Percentiles rank a stretch among this genome's conserved stretches.
These are phyloP conservation scores for Alnus rubra DNA, from an alignment of 306 rosid species.

Conservation along the genomic window DNA sequence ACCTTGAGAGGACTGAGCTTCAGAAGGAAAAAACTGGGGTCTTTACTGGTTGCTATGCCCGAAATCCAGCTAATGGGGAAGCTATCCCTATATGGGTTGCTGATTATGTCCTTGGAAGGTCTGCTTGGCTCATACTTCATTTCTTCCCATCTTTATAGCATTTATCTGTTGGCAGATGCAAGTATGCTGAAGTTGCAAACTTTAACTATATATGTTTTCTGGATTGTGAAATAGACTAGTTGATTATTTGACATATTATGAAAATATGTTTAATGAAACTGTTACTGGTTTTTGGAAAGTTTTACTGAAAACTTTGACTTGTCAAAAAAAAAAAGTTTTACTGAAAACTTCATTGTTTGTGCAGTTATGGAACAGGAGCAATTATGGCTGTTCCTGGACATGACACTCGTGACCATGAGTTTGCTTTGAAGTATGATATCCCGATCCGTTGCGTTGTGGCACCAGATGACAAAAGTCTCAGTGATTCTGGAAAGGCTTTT, in stretches of 20 bases:
- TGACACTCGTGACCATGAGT: constrained; percentile 87
- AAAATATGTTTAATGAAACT: constrained; percentile 18
- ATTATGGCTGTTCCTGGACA: constrained; percentile 99
- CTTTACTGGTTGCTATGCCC: constrained; percentile 87
- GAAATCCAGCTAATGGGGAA: constrained; percentile 84
- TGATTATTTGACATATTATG: constrained; percentile 28
- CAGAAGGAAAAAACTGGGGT: constrained; percentile 96
- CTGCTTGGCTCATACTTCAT: constrained; percentile 30
- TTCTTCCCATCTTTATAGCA: constrained; percentile 8
- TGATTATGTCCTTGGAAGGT: constrained; percentile 98
- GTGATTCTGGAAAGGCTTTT: constrained; percentile 60
- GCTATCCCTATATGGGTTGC: constrained; percentile 96
- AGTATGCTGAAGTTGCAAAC: constrained; percentile 16
- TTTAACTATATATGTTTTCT: background rate
- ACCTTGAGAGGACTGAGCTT: constrained; percentile 97
- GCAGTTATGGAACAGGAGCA: constrained; percentile 98
- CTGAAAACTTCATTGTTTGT: constrained; percentile 31
- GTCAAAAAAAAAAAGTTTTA: background rate
- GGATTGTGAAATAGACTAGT: constrained; percentile 20
- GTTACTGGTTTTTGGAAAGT: constrained; percentile 13
- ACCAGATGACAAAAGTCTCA: constrained; percentile 52
- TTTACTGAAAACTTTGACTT: constrained; percentile 18
- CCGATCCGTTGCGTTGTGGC: constrained; percentile 70
- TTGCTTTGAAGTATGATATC: constrained; percentile 72
- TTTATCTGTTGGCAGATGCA: constrained; percentile 12